Evolutionary conservation across 1,139 yeast genomes (phyloP).

Genomic region (Groenewaldozyma sp.): DNA sequence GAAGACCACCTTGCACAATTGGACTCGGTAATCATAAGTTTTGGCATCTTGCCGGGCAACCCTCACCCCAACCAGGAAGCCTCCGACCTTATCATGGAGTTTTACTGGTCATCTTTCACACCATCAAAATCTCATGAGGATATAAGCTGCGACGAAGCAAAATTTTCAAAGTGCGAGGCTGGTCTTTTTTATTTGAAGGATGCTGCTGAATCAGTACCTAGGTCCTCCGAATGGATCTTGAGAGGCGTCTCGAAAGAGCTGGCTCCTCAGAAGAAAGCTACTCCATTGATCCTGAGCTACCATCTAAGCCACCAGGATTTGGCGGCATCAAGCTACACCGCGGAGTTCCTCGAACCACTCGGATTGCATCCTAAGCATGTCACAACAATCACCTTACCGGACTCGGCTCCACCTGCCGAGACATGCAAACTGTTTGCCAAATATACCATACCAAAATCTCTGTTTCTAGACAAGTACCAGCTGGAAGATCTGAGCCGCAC

Average conservation of each 20-base stretch:
- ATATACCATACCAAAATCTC: slow-evolving; percentile 30
- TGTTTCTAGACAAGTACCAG: slow-evolving; percentile 36
- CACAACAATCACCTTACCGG: slow-evolving; percentile 13
- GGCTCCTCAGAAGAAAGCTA: neutral
- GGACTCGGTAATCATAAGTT: slow-evolving; percentile 19
- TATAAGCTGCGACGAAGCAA: neutral
- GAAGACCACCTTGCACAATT: slow-evolving; percentile 12
- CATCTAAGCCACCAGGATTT: slow-evolving; percentile 12
- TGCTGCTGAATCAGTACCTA: neutral
- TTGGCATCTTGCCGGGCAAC: slow-evolving; percentile 19
- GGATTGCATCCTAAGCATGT: slow-evolving; percentile 39
- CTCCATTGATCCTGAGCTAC: neutral
- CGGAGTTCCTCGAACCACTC: slow-evolving; percentile 30
- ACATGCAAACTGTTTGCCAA: slow-evolving; percentile 34
- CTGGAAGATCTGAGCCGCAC: slow-evolving; percentile 27
- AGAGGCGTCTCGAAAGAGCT: neutral
- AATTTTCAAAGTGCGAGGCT: slow-evolving; percentile 17
- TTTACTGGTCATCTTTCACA: slow-evolving; percentile 13
- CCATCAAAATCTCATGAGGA: too few relatives aligned
- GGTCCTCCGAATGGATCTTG: slow-evolving; percentile 1
- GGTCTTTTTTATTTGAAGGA: slow-evolving; percentile 17
- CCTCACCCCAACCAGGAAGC: slow-evolving; percentile 16
- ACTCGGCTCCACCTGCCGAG: slow-evolving; percentile 15
- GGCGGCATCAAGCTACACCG: slow-evolving; percentile 18
- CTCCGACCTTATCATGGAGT: slow-evolving; percentile 21